Conservation (phyloP, 257 asterid species). For the Plantago elongata region DNA sequence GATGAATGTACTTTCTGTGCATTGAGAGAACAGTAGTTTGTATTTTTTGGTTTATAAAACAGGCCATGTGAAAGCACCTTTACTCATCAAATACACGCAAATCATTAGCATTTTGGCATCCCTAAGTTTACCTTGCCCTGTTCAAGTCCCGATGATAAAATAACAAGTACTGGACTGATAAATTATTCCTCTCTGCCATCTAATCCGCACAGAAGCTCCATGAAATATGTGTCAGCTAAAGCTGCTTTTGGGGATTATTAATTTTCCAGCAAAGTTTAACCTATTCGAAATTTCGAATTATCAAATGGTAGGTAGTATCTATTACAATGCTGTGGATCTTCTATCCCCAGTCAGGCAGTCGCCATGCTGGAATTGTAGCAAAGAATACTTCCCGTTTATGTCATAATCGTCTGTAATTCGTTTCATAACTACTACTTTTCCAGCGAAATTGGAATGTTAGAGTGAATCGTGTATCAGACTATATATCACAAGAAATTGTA, state of each 20-base stretch:
- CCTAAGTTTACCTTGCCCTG: conserved; percentile 21
- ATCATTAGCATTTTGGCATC: conserved; percentile 34
- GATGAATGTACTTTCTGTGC: background rate
- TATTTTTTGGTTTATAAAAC: conserved; percentile 24
- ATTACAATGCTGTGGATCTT: too few relatives aligned
- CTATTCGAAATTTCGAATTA: too few relatives aligned
- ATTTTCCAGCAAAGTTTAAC: too few relatives aligned
- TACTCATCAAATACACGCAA: conserved; percentile 28
- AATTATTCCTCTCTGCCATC: conserved; percentile 23
- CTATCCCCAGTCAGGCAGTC: too few relatives aligned
- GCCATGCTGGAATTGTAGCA: too few relatives aligned
- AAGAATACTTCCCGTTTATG: too few relatives aligned
- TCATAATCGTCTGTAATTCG: too few relatives aligned
- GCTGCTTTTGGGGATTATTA: conserved; percentile 17
- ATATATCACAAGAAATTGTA: too few relatives aligned
- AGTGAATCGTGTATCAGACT: too few relatives aligned
- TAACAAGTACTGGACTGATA: background rate
- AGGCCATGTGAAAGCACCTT: conserved; percentile 57
- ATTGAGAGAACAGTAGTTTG: conserved; percentile 9
- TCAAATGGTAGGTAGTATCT: too few relatives aligned
- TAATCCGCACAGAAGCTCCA: conserved; percentile 20
- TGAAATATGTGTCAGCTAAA: conserved; percentile 27
- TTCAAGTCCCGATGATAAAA: conserved; percentile 32
- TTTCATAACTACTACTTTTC: too few relatives aligned
- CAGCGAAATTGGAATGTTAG: too few relatives aligned